Conservation (phyloP, 75 land plant species). For the Picea glauca region DNA sequence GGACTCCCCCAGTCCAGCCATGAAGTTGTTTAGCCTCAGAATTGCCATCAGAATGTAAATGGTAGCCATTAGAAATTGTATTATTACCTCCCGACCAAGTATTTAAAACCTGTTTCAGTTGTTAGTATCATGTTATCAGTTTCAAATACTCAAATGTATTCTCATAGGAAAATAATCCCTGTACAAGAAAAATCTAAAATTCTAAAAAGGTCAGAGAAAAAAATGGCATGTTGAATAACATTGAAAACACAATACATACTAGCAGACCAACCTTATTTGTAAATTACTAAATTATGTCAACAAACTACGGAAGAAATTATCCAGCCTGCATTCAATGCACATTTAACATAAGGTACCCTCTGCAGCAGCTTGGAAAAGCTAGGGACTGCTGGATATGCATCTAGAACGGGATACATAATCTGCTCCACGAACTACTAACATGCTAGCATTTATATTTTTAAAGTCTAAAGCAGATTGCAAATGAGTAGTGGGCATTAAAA, state of each 20-base stretch:
- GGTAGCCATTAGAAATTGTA: conserved; percentile 22
- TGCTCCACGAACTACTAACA: too few species aligned
- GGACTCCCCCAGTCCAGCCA: conserved; percentile 60
- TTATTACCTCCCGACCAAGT: background rate
- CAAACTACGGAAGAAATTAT: background rate
- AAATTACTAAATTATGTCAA: background rate
- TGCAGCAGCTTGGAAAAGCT: too few species aligned
- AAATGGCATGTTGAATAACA: background rate
- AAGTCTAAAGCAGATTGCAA: background rate
- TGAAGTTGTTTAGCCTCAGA: conserved; percentile 51
- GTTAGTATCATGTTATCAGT: background rate
- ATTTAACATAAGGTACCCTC: too few species aligned
- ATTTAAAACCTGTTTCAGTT: background rate
- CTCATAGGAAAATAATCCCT: background rate
- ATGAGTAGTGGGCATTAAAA: background rate
- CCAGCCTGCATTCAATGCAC: too few species aligned
- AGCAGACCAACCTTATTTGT: background rate
- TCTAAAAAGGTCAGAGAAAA: background rate
- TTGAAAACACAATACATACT: background rate
- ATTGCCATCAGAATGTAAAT: conserved; percentile 32
- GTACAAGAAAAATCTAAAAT: background rate
- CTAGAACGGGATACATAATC: too few species aligned
- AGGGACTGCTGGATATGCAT: too few species aligned
- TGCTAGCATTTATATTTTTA: too few species aligned
- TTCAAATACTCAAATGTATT: background rate